Evolutionary conservation across 768 basidiomycete genomes (phyloP).

Genomic region (Guyanaporus albipodus): DNA sequence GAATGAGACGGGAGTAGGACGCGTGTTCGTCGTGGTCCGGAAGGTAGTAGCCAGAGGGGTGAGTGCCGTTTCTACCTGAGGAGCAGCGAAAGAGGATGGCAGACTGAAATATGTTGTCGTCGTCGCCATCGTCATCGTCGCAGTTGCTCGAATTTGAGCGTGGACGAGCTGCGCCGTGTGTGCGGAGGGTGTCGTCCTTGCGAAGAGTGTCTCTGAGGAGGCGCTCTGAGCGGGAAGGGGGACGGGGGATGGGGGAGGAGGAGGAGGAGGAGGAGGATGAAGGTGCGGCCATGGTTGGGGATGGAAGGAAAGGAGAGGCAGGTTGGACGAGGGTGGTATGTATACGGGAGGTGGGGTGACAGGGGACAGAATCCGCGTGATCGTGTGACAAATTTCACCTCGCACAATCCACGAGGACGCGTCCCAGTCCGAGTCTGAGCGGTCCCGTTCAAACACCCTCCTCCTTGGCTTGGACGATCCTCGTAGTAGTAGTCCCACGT

Average conservation of each 20-base stretch:
- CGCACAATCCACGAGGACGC: constrained; percentile 17
- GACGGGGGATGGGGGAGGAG: constrained; percentile 24
- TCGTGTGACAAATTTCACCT: constrained; percentile 23
- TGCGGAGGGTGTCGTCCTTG: constrained; percentile 42
- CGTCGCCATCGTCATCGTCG: constrained; percentile 22
- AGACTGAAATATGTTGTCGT: constrained; percentile 27
- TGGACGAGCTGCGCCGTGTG: constrained; percentile 21
- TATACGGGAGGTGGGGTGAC: constrained; percentile 27
- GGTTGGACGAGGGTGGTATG: constrained; percentile 9
- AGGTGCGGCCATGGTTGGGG: too few species aligned
- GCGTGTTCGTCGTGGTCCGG: constrained; percentile 31
- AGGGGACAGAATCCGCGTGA: constrained; percentile 25
- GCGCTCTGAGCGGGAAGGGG: constrained; percentile 50
- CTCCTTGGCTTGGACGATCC: too few species aligned
- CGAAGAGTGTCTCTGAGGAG: constrained; percentile 55
- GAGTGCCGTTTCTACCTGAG: constrained; percentile 20
- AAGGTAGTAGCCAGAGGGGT: constrained; percentile 27
- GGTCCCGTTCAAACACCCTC: neutral
- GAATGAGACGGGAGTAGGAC: constrained; percentile 22
- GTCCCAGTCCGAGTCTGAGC: too few species aligned
- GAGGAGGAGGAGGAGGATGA: constrained; percentile 14
- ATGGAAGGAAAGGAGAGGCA: constrained; percentile 5
- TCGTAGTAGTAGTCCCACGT: too few species aligned
- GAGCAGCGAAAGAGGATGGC: constrained; percentile 25
- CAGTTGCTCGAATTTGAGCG: constrained; percentile 24